A percentile compares a stretch with the other conserved stretches of the same genome.
Evolutionary conservation across 2,329 filamentous ascomycete genomes (phyloP).

Genomic region (Claviceps sp.): DNA sequence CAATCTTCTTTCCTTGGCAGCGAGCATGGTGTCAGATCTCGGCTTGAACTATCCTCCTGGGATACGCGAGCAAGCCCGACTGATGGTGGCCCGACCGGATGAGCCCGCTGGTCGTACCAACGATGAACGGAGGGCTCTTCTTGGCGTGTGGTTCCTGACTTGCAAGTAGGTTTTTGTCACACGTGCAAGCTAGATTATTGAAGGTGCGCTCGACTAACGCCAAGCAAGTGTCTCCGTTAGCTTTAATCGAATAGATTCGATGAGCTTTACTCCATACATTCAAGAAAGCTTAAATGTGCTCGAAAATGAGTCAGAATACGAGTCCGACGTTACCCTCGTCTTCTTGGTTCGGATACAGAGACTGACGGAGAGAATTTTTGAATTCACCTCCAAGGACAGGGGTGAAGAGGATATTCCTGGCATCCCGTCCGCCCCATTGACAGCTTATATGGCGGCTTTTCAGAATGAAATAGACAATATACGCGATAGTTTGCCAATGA

Average conservation of each 20-base stretch:
- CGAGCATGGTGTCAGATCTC: slow-evolving; percentile 33
- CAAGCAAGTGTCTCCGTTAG: slow-evolving; percentile 25
- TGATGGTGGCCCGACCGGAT: slow-evolving; percentile 28
- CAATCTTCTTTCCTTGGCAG: slow-evolving; percentile 35
- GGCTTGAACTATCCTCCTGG: slow-evolving; percentile 29
- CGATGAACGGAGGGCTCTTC: slow-evolving; percentile 37
- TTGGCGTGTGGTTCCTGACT: slow-evolving; percentile 41
- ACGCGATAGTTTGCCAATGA: slow-evolving; percentile 19
- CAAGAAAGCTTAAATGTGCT: slow-evolving; percentile 36
- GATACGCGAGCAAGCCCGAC: slow-evolving; percentile 26
- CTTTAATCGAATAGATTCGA: slow-evolving; percentile 31
- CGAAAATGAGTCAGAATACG: slow-evolving; percentile 28
- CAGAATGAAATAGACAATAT: slow-evolving; percentile 32
- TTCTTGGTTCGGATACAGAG: slow-evolving; percentile 36
- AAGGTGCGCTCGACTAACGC: background rate
- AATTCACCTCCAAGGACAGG: slow-evolving; percentile 23
- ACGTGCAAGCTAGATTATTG: background rate
- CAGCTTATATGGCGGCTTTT: slow-evolving; percentile 33
- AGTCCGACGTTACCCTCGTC: slow-evolving; percentile 32
- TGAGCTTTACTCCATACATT: slow-evolving; percentile 39
- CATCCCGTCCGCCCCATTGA: slow-evolving; percentile 26
- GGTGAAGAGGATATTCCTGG: slow-evolving; percentile 20
- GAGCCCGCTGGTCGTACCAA: slow-evolving; percentile 27
- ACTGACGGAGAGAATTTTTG: slow-evolving; percentile 35
- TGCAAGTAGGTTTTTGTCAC: slow-evolving; percentile 29